Conservation (phyloP, 306 rosid genomes). For the Prinsepia uniflora region DNA sequence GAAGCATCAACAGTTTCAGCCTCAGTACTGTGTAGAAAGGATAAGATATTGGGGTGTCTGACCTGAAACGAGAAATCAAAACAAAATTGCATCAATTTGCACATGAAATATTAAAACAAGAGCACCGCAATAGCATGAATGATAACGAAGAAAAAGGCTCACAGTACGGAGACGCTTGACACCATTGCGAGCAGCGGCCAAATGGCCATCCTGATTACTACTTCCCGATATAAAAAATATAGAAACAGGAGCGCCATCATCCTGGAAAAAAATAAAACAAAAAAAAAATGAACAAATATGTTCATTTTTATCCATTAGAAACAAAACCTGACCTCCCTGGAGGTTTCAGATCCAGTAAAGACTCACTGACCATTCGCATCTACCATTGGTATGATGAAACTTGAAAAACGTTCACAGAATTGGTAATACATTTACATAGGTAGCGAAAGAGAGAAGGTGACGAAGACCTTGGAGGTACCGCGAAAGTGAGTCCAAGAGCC, state of each 20-base stretch:
- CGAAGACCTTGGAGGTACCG: slow-evolving; percentile 73
- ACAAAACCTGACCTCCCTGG: neutral
- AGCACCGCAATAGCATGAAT: neutral
- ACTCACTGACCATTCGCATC: neutral
- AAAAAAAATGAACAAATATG: neutral
- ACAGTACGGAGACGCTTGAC: slow-evolving; percentile 90
- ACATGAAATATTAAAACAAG: neutral
- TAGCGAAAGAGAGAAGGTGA: neutral
- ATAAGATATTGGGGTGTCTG: slow-evolving; percentile 94
- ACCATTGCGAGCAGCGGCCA: slow-evolving; percentile 92
- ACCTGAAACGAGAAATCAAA: slow-evolving; percentile 55
- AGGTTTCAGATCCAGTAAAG: neutral
- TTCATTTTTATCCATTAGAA: neutral
- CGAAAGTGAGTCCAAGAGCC: slow-evolving; percentile 95
- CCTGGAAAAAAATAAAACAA: slow-evolving; percentile 41
- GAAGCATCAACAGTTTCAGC: slow-evolving; percentile 62
- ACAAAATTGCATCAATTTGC: neutral
- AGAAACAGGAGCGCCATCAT: slow-evolving; percentile 86
- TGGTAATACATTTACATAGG: rapidly evolving
- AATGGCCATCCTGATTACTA: slow-evolving; percentile 85
- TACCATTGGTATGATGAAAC: neutral
- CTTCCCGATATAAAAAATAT: slow-evolving; percentile 80
- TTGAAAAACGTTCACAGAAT: neutral
- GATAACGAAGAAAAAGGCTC: slow-evolving; percentile 14
- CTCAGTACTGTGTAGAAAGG: slow-evolving; percentile 95